phyloP scores from a whole-genome alignment of 176 grass and related monocot species.

The Tillandsia leiboldiana region DNA sequence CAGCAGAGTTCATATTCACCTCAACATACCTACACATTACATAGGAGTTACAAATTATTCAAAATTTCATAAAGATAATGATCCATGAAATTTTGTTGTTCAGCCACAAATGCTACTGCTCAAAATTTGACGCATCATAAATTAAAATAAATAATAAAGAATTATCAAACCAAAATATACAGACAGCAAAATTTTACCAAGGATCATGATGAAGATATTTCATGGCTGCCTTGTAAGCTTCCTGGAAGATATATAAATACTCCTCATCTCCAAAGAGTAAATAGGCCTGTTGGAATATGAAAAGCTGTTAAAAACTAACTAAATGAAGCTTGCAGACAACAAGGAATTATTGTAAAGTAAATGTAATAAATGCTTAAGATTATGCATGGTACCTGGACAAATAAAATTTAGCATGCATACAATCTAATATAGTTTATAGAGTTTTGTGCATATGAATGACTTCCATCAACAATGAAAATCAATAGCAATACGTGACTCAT shows the following conservation, averaged over 20 bases:
- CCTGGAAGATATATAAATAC: conserved; percentile 81
- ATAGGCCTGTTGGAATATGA: conserved; percentile 57
- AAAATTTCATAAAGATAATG: background rate
- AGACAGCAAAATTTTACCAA: conserved; percentile 45
- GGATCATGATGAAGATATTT: conserved; percentile 85
- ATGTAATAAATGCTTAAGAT: background rate
- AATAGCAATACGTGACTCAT: too few species aligned
- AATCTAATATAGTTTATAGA: background rate
- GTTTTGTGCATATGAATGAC: background rate
- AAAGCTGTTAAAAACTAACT: conserved; percentile 18
- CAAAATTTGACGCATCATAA: background rate
- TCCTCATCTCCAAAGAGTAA: conserved; percentile 97
- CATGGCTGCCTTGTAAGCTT: conserved; percentile 96
- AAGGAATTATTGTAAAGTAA: background rate
- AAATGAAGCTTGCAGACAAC: conserved; percentile 6
- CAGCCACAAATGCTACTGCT: too few species aligned
- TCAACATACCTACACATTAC: conserved; percentile 66
- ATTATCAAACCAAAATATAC: background rate
- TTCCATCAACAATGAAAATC: too few species aligned
- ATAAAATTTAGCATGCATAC: background rate
- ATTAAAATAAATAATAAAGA: conserved; percentile 16
- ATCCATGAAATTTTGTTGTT: conserved; percentile 3
- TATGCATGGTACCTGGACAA: background rate
- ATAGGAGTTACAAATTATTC: conserved; percentile 5
- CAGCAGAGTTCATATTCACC: conserved; percentile 96